Evolutionary conservation across 208 protist species (phyloP), one percentile per base, ranked within the genome.

Genomic region (Angomonas ambiguus): DNA sequence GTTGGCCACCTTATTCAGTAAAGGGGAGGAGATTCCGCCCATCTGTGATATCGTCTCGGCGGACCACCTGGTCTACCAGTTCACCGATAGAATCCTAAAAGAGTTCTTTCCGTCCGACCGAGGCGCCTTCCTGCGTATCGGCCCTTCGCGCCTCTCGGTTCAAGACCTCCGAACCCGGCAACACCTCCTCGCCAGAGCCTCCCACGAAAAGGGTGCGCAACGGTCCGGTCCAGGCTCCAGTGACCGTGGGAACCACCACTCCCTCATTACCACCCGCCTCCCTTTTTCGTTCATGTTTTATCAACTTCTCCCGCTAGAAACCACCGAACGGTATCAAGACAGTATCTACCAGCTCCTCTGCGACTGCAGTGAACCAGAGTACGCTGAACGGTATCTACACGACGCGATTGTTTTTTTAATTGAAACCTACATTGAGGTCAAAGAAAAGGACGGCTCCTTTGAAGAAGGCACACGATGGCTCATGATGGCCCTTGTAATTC

Each of bases 211-310:
- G 45, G 4, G 45, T 22, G 35, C 5, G 35, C n/a, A n/a, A n/a
- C n/a, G n/a, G n/a, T n/a, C n/a, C n/a, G n/a, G n/a, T n/a, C n/a
- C n/a, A n/a, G n/a, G n/a, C n/a, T n/a, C n/a, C n/a, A n/a, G n/a
- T n/a, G n/a, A n/a, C n/a, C n/a, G n/a, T n/a, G n/a, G n/a, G n/a
- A n/a, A n/a, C n/a, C n/a, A n/a, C 8, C 35, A 41, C 8, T 41
- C 35, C 16, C 45, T 53, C 8, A 20, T 53, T 5, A 8, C 45
- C 8, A 24, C 45, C 18, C 45, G 20, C 16, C 45, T 53, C 8
- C 45, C 45, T 5, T 53, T 53, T 53, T 53, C 45, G 18, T 53
- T 53, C 45, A 53, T 53, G 45, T 27, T 53, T 53, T 53, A 53
- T 20, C 45, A 53, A 53, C 45, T 53, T 5, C 3, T 53, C 24